Evolutionary conservation across 768 basidiomycete species (phyloP), one percentile per base, ranked within the genome.

Genomic region (Filobasidium wieringae): DNA sequence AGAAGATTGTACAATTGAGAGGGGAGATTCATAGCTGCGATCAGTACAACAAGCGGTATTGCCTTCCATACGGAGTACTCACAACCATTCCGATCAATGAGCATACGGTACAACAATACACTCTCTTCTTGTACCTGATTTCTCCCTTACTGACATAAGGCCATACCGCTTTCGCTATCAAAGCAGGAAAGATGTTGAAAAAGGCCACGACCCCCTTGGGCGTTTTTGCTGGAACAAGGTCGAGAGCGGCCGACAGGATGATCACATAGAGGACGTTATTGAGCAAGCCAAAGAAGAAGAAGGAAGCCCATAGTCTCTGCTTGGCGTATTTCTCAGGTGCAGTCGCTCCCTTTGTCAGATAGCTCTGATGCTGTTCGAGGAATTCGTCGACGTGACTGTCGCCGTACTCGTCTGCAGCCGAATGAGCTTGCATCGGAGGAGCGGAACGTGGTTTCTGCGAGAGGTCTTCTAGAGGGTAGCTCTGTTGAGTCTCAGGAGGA

Each of bases 201-300:
- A 97, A 90, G 0, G 86, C 83, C 53, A 97, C 89, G 55, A 97
- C 83, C 15, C 93, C 93, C 70, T 93, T 93, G 0, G 93, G 92
- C 0, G 89, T 93, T 1, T 85, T 80, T 1, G 88, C 84, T 7
- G 90, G 87, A 1, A 95, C 91, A 2, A 99, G 80, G 68, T 99
- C 95, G 3, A 96, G 78, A 1, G 95, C 95, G 6, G 93, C 93
- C 1, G 89, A 93, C 19, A 99, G 81, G 61, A 97, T 95, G 60
- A 97, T 86, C 34, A 99, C 93, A 74, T 97, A 95, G 57, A 93
- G 78, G 4, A 95, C 90, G 67, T 95, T 93, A 70, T 95, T 95
- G 57, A 92, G 85, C 24, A 92, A 79, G 5, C 91, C 91, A 65
- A 93, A 93, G 36, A 90, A 76, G 74, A 91, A 89, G 79, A 93